Percentiles rank a stretch among this genome's conserved stretches.
phyloP scores from a whole-genome alignment of 352 stramenopile species.

The Lagenidium giganteum region DNA sequence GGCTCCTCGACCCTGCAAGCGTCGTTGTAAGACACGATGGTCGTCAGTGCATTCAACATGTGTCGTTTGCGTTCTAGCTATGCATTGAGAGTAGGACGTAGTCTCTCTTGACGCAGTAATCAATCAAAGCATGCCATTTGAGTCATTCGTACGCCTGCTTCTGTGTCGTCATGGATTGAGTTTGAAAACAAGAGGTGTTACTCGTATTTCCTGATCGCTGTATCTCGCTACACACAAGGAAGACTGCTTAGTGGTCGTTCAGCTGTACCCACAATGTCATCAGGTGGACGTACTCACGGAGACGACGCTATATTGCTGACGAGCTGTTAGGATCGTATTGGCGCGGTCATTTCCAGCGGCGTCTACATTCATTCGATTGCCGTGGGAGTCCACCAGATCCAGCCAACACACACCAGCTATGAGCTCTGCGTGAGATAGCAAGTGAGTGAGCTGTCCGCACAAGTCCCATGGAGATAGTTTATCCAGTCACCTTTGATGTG shows the following conservation, averaged over 20 bases:
- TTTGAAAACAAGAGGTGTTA: constrained; percentile 5
- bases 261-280: too few species aligned
- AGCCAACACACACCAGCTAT: constrained; percentile 27
- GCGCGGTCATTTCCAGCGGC: constrained; percentile 24
- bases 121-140: too few species aligned
- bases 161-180: not conserved
- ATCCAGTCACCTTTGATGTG: constrained; percentile 38
- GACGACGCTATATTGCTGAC: constrained; percentile 42
- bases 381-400: constrained; percentile 46
- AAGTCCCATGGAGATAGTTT: too few species aligned
- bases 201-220: not conserved
- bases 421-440: constrained; percentile 43
- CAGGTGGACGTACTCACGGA: constrained; percentile 50
- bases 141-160: constrained; percentile 2
- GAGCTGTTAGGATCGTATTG: constrained; percentile 35
- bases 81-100: too few species aligned
- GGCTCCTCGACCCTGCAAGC: constrained; percentile 4
- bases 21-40: constrained; percentile 11
- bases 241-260: too few species aligned
- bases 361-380: constrained; percentile 41
- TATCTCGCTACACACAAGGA: too few species aligned
- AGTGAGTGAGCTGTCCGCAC: too few species aligned
- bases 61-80: too few species aligned
- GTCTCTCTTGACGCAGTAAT: too few species aligned
- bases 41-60: too few species aligned